These are phyloP conservation scores for Penicillium sp. DNA, from an alignment of 2,329 filamentous ascomycete genomes.

Conservation along the genomic window DNA sequence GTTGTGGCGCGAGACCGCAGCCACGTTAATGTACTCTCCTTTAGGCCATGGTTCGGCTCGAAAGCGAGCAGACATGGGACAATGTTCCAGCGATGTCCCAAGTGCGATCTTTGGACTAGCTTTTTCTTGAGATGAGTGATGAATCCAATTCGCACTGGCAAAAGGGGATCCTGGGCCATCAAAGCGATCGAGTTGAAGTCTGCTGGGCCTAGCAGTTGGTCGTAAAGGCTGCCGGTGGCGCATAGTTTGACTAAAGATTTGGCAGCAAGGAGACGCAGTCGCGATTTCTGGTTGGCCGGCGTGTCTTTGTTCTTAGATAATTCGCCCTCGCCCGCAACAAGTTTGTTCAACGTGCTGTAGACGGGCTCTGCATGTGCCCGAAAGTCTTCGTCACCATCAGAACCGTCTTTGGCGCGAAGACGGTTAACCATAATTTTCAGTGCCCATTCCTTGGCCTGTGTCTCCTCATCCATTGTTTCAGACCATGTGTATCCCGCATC, in stretches of 20 bases:
- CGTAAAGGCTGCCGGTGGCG: conserved; percentile 62
- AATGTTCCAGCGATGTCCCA: conserved; percentile 81
- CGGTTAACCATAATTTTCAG: conserved; percentile 82
- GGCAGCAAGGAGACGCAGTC: conserved; percentile 75
- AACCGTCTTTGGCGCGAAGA: conserved; percentile 59
- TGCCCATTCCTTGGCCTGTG: conserved; percentile 74
- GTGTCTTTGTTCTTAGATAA: conserved; percentile 69
- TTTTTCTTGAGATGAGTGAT: conserved; percentile 77
- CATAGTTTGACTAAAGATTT: conserved; percentile 80
- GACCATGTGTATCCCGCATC: conserved; percentile 62
- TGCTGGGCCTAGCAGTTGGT: conserved; percentile 63
- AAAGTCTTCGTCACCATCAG: conserved; percentile 41
- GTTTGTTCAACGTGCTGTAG: conserved; percentile 69
- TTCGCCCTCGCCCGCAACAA: conserved; percentile 72
- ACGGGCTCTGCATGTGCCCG: conserved; percentile 57
- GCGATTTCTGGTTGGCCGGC: conserved; percentile 68
- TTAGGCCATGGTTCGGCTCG: conserved; percentile 70
- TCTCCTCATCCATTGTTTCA: conserved; percentile 69
- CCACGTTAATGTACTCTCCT: conserved; percentile 76
- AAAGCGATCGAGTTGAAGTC: conserved; percentile 79
- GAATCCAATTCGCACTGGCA: conserved; percentile 71
- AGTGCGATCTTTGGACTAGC: conserved; percentile 51
- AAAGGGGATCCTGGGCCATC: conserved; percentile 70
- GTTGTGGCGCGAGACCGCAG: conserved; percentile 70
- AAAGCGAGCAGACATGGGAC: conserved; percentile 87